Percentiles rank a stretch among this genome's conserved stretches.
Conservation (phyloP, 2,329 filamentous ascomycete species). For the Beauveria sp. region DNA sequence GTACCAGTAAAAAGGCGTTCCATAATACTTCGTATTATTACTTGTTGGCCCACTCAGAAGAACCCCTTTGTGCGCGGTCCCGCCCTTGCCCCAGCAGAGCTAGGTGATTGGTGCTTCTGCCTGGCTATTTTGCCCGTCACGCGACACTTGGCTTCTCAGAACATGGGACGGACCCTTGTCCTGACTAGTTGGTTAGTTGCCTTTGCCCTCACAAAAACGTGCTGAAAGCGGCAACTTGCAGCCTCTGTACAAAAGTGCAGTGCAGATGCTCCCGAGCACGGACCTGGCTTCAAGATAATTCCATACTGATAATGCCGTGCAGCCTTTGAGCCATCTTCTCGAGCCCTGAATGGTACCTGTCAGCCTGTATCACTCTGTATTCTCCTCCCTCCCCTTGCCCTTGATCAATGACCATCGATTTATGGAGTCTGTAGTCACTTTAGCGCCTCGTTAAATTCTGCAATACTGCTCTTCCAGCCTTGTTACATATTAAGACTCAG, state of each 20-base stretch:
- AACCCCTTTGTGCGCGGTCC: not conserved
- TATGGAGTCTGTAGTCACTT: not conserved
- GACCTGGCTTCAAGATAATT: no score
- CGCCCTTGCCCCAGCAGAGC: not conserved
- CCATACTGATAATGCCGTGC: no score
- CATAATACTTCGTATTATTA: no score
- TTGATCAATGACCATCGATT: not conserved
- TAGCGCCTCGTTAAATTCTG: not conserved
- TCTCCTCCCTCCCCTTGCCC: not conserved
- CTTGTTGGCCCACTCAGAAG: not conserved
- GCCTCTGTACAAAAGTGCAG: no score
- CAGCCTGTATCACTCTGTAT: not conserved
- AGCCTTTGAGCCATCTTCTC: no score
- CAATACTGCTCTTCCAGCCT: not conserved
- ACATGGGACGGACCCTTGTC: not conserved
- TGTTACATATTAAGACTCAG: not conserved
- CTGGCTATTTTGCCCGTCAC: not conserved
- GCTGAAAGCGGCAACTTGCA: no score
- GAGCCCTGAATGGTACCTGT: not conserved
- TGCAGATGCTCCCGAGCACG: no score
- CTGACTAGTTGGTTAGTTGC: no score
- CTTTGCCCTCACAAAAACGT: no score
- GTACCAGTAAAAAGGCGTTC: no score
- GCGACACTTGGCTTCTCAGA: not conserved
- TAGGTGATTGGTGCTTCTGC: not conserved